Percentiles rank a stretch among this genome's conserved stretches.
Evolutionary conservation across 139 green algal genomes (phyloP).

Genomic region (Chlorella sp.): DNA sequence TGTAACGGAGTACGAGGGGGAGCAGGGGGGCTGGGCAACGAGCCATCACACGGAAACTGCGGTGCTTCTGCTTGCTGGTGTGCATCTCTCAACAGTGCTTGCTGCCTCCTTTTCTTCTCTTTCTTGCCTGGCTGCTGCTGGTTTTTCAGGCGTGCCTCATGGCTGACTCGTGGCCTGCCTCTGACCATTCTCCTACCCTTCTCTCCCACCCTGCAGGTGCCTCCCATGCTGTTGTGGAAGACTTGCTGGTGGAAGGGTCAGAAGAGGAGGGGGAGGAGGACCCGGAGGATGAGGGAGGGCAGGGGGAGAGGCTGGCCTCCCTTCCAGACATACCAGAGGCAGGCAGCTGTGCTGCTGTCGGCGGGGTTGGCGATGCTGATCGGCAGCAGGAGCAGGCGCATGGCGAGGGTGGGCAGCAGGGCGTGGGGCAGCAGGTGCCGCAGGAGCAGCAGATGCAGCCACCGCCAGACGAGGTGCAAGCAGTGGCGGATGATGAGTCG

Average conservation of each 20-base stretch:
- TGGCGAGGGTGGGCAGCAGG: background rate
- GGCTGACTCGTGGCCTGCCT: too few relatives aligned
- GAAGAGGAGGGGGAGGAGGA: slow-evolving; percentile 3
- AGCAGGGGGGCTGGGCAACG: too few relatives aligned
- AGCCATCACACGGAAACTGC: too few relatives aligned
- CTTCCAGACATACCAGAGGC: background rate
- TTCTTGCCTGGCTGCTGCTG: too few relatives aligned
- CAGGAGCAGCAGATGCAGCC: background rate
- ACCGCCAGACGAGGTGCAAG: background rate
- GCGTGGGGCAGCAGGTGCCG: background rate
- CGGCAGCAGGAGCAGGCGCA: background rate
- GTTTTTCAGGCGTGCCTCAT: too few relatives aligned
- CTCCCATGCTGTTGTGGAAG: background rate
- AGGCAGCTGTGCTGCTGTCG: background rate
- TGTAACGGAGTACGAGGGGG: too few relatives aligned
- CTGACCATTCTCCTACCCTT: background rate
- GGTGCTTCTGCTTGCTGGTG: too few relatives aligned
- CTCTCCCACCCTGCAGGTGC: background rate
- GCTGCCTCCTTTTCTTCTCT: too few relatives aligned
- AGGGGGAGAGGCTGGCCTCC: background rate
- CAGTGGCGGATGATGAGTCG: background rate
- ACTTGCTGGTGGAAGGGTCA: background rate
- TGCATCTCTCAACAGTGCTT: too few relatives aligned
- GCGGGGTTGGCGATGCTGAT: background rate
- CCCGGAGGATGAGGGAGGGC: background rate